Evolutionary conservation across 2,329 filamentous ascomycete species (phyloP).

Genomic region (Fusarium newnesense): DNA sequence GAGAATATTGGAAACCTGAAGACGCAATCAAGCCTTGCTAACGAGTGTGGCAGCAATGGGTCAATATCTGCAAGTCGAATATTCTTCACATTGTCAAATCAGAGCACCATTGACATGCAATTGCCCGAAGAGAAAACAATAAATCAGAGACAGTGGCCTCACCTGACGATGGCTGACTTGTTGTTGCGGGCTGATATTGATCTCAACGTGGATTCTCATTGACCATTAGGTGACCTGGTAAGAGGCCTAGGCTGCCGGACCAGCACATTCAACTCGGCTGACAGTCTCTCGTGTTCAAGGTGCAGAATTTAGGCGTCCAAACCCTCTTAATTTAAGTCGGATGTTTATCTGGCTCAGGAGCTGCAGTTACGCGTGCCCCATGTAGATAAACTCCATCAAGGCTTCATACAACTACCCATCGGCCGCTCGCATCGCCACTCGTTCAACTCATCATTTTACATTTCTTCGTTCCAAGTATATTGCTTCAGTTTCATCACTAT

Average conservation of each 20-base stretch:
- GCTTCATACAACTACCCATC: constrained; percentile 6
- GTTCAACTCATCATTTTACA: constrained; percentile 2
- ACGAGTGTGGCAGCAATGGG: neutral
- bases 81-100: neutral
- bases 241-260: constrained; percentile 3
- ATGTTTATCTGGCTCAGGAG: constrained; percentile 1
- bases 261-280: constrained; percentile 18
- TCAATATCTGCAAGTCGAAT: neutral
- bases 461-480: neutral
- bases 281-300: constrained; percentile 37
- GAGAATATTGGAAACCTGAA: neutral
- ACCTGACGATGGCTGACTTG: constrained; percentile 3
- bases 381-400: constrained; percentile 39
- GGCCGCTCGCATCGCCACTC: constrained; percentile 23
- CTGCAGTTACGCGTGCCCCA: constrained; percentile 25
- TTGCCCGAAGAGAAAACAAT: constrained; percentile 3
- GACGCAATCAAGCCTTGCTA: neutral
- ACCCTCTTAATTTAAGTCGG: neutral
- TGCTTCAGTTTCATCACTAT: neutral
- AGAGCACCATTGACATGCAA: neutral
- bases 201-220: constrained; percentile 1
- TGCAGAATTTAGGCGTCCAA: constrained; percentile 22
- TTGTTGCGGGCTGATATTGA: constrained; percentile 12
- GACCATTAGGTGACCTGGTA: constrained; percentile 7
- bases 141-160: constrained; percentile 22